Conservation (phyloP, 148 eudicot genomes). For the Nyssa sinensis region DNA sequence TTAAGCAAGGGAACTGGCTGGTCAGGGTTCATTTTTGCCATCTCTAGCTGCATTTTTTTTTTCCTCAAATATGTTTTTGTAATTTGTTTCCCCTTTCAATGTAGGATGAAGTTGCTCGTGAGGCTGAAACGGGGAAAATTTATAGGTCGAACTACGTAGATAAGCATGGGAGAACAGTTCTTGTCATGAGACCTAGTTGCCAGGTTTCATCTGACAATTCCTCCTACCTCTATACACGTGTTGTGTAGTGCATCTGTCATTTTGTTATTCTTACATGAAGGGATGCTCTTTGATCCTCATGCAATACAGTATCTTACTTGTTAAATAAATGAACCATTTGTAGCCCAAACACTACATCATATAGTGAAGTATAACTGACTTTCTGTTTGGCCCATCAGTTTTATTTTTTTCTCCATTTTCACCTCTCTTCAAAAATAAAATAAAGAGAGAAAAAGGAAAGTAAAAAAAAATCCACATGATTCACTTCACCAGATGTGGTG, state of each 20-base stretch:
- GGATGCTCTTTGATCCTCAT: background rate
- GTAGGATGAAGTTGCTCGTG: constrained; percentile 79
- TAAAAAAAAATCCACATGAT: no score
- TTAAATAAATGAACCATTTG: background rate
- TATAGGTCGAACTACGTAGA: constrained; percentile 67
- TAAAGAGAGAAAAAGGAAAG: no score
- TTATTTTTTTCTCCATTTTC: no score
- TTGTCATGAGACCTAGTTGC: constrained; percentile 75
- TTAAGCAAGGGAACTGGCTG: background rate
- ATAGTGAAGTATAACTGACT: no score
- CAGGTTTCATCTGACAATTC: constrained; percentile 44
- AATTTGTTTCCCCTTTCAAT: constrained; percentile 1
- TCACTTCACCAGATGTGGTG: no score
- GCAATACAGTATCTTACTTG: background rate
- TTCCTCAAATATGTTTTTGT: no score
- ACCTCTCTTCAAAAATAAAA: no score
- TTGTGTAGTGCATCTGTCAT: background rate
- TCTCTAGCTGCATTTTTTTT: background rate
- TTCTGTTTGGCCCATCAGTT: no score
- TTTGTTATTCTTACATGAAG: background rate
- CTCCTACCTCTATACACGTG: no score
- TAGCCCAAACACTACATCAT: no score
- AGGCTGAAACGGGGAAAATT: constrained; percentile 83
- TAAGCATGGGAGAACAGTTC: constrained; percentile 78
- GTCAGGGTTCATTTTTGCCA: background rate